These are phyloP conservation scores for Exophiala viscosa DNA, from an alignment of 2,329 filamentous ascomycete genomes.

Conservation along the genomic window DNA sequence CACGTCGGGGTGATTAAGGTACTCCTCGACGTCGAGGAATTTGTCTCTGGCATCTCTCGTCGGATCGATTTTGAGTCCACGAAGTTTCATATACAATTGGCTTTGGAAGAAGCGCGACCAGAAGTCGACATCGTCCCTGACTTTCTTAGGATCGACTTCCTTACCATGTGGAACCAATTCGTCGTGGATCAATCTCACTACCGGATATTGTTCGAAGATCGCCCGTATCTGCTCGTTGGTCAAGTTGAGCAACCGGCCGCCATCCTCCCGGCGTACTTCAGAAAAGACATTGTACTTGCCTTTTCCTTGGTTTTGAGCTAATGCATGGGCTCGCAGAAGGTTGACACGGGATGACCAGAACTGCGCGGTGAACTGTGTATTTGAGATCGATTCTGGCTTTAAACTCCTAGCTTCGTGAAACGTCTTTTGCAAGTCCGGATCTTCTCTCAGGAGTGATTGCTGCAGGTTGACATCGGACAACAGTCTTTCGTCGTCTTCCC, in stretches of 20 bases:
- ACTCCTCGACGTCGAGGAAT: constrained; percentile 48
- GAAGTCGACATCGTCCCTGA: constrained; percentile 67
- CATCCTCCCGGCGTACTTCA: constrained; percentile 75
- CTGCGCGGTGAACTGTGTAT: constrained; percentile 78
- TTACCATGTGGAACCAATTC: constrained; percentile 72
- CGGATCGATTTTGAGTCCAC: constrained; percentile 80
- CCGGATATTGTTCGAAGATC: constrained; percentile 87
- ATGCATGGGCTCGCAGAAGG: constrained; percentile 82
- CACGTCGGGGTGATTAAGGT: constrained; percentile 69
- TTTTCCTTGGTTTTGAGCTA: constrained; percentile 78
- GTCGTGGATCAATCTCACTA: constrained; percentile 87
- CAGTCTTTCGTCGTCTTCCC: constrained; percentile 78
- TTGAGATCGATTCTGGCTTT: constrained; percentile 78
- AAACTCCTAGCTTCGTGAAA: constrained; percentile 80
- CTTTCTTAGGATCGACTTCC: constrained; percentile 2
- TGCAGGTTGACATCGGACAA: constrained; percentile 78
- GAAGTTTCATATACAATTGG: constrained; percentile 81
- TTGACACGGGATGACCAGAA: constrained; percentile 92
- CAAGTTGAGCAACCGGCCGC: constrained; percentile 74
- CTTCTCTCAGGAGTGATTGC: constrained; percentile 79
- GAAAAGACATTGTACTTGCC: constrained; percentile 93
- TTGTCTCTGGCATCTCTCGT: constrained; percentile 67
- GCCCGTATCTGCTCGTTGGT: constrained; percentile 88
- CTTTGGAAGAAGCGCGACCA: constrained; percentile 95
- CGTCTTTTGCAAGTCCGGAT: constrained; percentile 70